phyloP scores from a whole-genome alignment of 73 alveolate species.

The Paramecium biaurelia region DNA sequence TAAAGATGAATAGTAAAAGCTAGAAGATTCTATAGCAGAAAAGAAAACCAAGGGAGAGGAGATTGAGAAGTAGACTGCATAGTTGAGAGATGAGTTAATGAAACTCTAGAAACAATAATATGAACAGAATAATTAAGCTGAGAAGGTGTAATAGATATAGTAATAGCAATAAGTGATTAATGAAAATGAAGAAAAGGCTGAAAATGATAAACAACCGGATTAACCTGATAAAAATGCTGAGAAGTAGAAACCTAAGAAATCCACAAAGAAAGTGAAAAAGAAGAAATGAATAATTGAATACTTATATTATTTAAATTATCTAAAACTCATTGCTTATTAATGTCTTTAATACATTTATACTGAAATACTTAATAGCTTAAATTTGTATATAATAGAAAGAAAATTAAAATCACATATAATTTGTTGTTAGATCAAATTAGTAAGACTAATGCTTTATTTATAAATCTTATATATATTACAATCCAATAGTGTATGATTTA shows the following conservation, averaged over 20 bases:
- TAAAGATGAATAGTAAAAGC: slow-evolving; percentile 38
- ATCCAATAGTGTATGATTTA: background rate
- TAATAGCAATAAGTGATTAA: background rate
- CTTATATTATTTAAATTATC: background rate
- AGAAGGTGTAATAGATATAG: background rate
- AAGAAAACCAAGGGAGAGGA: slow-evolving; percentile 48
- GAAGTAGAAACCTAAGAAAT: background rate
- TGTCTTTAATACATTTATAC: background rate
- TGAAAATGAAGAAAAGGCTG: slow-evolving; percentile 4
- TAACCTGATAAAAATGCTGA: background rate
- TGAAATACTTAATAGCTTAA: background rate
- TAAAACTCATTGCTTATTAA: background rate
- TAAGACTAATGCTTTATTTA: too few species aligned
- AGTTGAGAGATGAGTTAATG: slow-evolving; percentile 34
- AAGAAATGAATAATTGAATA: background rate
- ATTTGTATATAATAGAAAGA: too few species aligned
- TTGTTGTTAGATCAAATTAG: too few species aligned
- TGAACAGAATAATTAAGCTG: background rate
- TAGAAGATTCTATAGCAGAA: slow-evolving; percentile 47
- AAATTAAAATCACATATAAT: background rate
- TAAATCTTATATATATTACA: too few species aligned
- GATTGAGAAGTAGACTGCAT: slow-evolving; percentile 46
- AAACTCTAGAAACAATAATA: slow-evolving; percentile 26
- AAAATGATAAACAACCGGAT: background rate
- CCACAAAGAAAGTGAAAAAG: background rate